Percentiles rank a stretch among this genome's conserved stretches.
Evolutionary conservation across 805 yeast genomes (phyloP).

Genomic region (Cyberlindnera veronae): DNA sequence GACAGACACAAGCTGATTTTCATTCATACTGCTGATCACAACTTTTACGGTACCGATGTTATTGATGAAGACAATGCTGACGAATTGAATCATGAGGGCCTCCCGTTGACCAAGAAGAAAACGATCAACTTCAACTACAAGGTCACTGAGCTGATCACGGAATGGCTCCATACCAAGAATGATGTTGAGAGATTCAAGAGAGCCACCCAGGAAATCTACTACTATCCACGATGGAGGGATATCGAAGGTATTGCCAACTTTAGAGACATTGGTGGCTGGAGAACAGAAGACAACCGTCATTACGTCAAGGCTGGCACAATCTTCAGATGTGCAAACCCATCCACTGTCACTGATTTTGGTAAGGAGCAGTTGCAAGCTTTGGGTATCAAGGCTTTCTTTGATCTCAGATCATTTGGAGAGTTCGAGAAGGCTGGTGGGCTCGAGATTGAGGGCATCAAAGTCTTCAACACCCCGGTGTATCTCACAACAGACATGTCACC

Average conservation of each 20-base stretch:
- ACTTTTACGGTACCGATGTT: slow-evolving; percentile 54
- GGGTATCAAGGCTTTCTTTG: slow-evolving; percentile 56
- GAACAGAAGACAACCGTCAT: slow-evolving; percentile 31
- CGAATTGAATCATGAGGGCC: slow-evolving; percentile 32
- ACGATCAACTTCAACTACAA: slow-evolving; percentile 55
- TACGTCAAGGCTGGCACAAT: slow-evolving; percentile 51
- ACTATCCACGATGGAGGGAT: slow-evolving; percentile 51
- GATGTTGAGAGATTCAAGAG: slow-evolving; percentile 51
- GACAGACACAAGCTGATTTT: slow-evolving; percentile 54
- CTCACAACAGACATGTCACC: slow-evolving; percentile 59
- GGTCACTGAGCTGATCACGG: slow-evolving; percentile 47
- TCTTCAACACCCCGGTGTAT: slow-evolving; percentile 56
- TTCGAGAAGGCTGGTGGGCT: slow-evolving; percentile 43
- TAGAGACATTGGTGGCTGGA: slow-evolving; percentile 80
- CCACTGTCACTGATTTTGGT: slow-evolving; percentile 53
- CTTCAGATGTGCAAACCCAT: slow-evolving; percentile 63
- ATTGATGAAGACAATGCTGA: slow-evolving; percentile 34
- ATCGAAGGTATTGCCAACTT: slow-evolving; percentile 71
- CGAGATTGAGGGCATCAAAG: slow-evolving; percentile 40
- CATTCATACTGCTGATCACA: slow-evolving; percentile 75
- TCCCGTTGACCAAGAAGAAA: slow-evolving; percentile 43
- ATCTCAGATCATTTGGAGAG: slow-evolving; percentile 65
- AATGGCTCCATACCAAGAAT: slow-evolving; percentile 46
- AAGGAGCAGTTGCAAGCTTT: slow-evolving; percentile 30
- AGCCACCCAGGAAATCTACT: slow-evolving; percentile 34